A percentile compares a stretch with the other conserved stretches of the same genome.
Conservation (phyloP, 1,284 basidiomycete genomes). For the Termitomyces sp. region DNA sequence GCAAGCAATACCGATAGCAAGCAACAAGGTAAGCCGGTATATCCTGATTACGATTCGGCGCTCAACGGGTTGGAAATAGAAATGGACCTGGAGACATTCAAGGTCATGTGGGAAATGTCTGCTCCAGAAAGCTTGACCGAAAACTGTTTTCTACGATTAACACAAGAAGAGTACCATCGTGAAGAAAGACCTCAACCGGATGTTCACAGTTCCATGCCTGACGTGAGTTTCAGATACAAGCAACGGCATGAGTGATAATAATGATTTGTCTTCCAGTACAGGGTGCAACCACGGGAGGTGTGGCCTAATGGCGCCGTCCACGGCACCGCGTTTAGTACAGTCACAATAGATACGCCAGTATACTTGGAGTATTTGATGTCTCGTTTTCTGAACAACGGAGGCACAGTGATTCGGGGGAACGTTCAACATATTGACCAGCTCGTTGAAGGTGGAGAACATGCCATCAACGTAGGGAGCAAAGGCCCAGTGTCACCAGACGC, state of each 20-base stretch:
- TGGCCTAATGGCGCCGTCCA: slow-evolving; percentile 29
- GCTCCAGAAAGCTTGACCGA: slow-evolving; percentile 46
- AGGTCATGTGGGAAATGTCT: slow-evolving; percentile 67
- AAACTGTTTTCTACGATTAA: slow-evolving; percentile 55
- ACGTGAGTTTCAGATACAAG: slow-evolving; percentile 36
- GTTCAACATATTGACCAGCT: slow-evolving; percentile 65
- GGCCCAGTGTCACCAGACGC: slow-evolving; percentile 33
- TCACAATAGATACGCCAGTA: slow-evolving; percentile 63
- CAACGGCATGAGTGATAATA: not conserved
- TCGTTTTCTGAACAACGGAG: slow-evolving; percentile 58
- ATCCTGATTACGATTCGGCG: not conserved
- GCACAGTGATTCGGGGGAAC: slow-evolving; percentile 47
- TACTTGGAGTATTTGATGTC: slow-evolving; percentile 67
- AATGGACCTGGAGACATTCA: slow-evolving; percentile 70
- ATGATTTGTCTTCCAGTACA: slow-evolving; percentile 49
- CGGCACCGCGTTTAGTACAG: slow-evolving; percentile 56
- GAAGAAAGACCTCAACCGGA: slow-evolving; percentile 36
- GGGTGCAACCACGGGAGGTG: slow-evolving; percentile 38
- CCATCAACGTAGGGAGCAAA: slow-evolving; percentile 27
- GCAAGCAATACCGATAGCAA: slow-evolving; percentile 37
- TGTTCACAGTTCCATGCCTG: slow-evolving; percentile 53
- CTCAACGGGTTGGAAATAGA: slow-evolving; percentile 29
- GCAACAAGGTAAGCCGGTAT: slow-evolving; percentile 43
- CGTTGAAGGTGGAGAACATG: slow-evolving; percentile 50
- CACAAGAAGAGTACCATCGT: slow-evolving; percentile 55